Evolutionary conservation across 1,284 basidiomycete genomes (phyloP), one percentile per base, ranked within the genome.

Genomic region (Trichosporon faecale): DNA sequence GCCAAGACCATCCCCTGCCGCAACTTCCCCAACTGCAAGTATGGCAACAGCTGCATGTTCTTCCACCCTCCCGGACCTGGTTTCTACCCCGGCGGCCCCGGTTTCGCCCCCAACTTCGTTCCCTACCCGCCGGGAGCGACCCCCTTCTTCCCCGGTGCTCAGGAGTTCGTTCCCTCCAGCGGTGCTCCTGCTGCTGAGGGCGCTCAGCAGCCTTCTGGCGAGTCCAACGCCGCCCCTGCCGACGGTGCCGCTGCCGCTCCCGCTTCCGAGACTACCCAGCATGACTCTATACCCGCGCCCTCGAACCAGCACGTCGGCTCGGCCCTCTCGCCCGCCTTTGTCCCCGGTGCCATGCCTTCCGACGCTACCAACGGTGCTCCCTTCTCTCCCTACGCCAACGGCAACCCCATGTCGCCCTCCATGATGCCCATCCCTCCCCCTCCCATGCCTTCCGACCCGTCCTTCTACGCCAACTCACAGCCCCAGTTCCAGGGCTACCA

Each of bases 1-100:
- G 93, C 95, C 37, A 89, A 91, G 76, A 89, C 90, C 78, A 98
- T 98, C 79, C 95, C 95, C 11, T 98, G 95, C 88, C 75, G 82
- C 70, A 84, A 84, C 76, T 84, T 82, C 76, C 82, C 82, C 65
- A 82, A 82, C 72, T 84, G 82, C 76, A 82, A 81, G 71, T 83
- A 82, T 74, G 81, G 80, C 65, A 63, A 70, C 57, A 73, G 74
- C 40, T 83, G 80, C 72, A 77, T 79, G 63, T 82, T 83, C 76
- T 79, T 78, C 74, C 80, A 83, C 70, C 80, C 81, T 31, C 70
- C 69, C 35, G 40, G 40, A 40, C 70, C 66, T 14, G 70, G 68
- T 49, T 67, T 64, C 40, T 73, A 71, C 68, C 63, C 66, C 40
- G 65, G 40, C 25, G 63, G 64, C 61, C 57, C 57, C 27, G 57